A percentile compares a stretch with the other conserved stretches of the same genome.
Conservation (phyloP, 108 stramenopile genomes). For the Ochromonas danica region DNA sequence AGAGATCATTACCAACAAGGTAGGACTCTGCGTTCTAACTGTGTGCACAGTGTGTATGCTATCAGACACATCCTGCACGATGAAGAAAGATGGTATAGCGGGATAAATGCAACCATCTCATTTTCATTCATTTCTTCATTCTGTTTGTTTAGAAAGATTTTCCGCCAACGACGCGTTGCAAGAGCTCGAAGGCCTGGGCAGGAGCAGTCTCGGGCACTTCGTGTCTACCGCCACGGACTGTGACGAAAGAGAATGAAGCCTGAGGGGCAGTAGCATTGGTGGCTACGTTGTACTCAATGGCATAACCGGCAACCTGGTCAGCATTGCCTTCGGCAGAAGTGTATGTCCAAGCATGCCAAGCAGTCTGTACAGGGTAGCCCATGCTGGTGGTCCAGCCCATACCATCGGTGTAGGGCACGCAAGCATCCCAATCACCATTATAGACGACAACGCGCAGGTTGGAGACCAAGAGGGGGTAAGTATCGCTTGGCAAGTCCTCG, state of each 20-base stretch:
- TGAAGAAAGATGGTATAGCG: too few relatives aligned
- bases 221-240: slow-evolving; percentile 40
- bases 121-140: too few relatives aligned
- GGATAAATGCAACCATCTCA: too few relatives aligned
- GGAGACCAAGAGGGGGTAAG: slow-evolving; percentile 45
- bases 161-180: slow-evolving; percentile 24
- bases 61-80: too few relatives aligned
- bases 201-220: slow-evolving; percentile 49
- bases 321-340: slow-evolving; percentile 25
- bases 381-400: slow-evolving; percentile 45
- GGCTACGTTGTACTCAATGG: slow-evolving; percentile 37
- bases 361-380: slow-evolving; percentile 29
- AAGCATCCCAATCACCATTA: slow-evolving; percentile 56
- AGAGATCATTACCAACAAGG: too few relatives aligned
- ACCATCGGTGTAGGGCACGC: slow-evolving; percentile 56
- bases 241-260: slow-evolving; percentile 38
- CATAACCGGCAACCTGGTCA: slow-evolving; percentile 45
- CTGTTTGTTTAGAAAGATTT: slow-evolving; percentile 31
- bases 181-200: slow-evolving; percentile 40
- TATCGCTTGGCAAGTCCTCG: slow-evolving; percentile 48
- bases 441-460: slow-evolving; percentile 49
- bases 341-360: slow-evolving; percentile 46
- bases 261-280: not conserved
- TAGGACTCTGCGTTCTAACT: too few relatives aligned
- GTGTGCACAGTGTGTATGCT: too few relatives aligned